phyloP scores from a whole-genome alignment of 371 early-diverging fungal genomes.

The Choanephora cucurbitarum region DNA sequence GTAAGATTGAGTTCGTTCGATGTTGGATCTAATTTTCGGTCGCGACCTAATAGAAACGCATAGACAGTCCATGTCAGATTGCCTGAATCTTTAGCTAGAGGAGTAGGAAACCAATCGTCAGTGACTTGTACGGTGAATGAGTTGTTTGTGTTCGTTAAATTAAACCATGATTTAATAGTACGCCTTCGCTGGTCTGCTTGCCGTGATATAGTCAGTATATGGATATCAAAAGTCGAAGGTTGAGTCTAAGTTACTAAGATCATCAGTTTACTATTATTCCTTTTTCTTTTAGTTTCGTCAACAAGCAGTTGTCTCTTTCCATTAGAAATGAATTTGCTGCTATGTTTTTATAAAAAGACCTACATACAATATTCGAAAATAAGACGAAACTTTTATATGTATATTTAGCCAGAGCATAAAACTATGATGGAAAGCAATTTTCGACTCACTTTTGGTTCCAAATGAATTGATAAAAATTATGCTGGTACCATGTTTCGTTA shows the following conservation, averaged over 20 bases:
- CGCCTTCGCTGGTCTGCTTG: neutral
- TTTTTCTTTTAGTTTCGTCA: neutral
- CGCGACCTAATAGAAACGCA: slow-evolving; percentile 14
- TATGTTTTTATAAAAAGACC: neutral
- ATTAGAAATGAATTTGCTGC: neutral
- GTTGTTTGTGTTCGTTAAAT: slow-evolving; percentile 1
- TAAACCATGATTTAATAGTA: slow-evolving; percentile 20
- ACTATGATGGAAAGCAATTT: neutral
- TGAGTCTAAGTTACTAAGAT: too few relatives aligned
- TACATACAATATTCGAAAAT: slow-evolving; percentile 17
- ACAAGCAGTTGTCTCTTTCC: neutral
- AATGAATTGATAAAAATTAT: slow-evolving; percentile 18
- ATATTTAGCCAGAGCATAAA: neutral
- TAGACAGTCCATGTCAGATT: slow-evolving; percentile 23
- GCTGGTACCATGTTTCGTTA: slow-evolving; percentile 25
- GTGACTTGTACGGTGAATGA: slow-evolving; percentile 16
- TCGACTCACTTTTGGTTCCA: slow-evolving; percentile 31
- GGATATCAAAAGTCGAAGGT: slow-evolving; percentile 7
- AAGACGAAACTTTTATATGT: slow-evolving; percentile 5
- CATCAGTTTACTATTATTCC: neutral
- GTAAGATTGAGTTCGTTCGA: neutral
- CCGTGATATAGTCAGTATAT: slow-evolving; percentile 3
- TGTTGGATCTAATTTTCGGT: neutral
- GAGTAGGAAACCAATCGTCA: slow-evolving; percentile 29
- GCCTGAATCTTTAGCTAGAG: slow-evolving; percentile 7